Evolutionary conservation across 371 early-diverging fungal species (phyloP).

Genomic region (Gilbertella persicaria): DNA sequence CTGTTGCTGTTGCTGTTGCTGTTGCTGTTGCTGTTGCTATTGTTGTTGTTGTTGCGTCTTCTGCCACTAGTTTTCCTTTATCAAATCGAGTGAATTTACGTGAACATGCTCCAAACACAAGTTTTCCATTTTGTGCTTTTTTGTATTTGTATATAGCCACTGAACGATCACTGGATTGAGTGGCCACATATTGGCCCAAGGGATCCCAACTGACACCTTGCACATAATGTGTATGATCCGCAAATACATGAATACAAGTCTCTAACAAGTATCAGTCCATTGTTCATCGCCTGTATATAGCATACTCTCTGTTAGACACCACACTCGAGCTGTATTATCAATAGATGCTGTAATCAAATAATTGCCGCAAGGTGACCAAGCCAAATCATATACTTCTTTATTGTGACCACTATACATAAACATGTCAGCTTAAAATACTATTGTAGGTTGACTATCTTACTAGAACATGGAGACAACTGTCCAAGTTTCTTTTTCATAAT

Average conservation of each 20-base stretch:
- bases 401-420: slow-evolving; percentile 44
- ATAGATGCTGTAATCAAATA: slow-evolving; percentile 89
- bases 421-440: not conserved
- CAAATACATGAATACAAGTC: slow-evolving; percentile 75
- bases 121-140: slow-evolving; percentile 19
- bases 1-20: slow-evolving; percentile 3
- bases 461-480: slow-evolving; percentile 49
- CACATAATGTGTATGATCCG: slow-evolving; percentile 91
- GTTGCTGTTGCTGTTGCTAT: slow-evolving; percentile 3
- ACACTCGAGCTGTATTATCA: slow-evolving; percentile 91
- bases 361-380: slow-evolving; percentile 93
- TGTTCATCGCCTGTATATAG: too few relatives aligned
- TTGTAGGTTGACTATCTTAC: slow-evolving; percentile 27
- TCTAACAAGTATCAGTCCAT: too few relatives aligned
- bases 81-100: slow-evolving; percentile 24
- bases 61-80: slow-evolving; percentile 21
- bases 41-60: slow-evolving; percentile 1
- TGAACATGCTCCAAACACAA: slow-evolving; percentile 26
- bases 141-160: slow-evolving; percentile 49
- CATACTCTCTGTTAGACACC: slow-evolving; percentile 78
- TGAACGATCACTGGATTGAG: slow-evolving; percentile 92
- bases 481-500: slow-evolving; percentile 62
- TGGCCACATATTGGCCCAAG: slow-evolving; percentile 79
- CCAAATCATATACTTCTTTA: slow-evolving; percentile 89
- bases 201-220: slow-evolving; percentile 98